Base-by-base conservation (phyloP, 768 basidiomycete species). In the Amanita jacksonii region DNA sequence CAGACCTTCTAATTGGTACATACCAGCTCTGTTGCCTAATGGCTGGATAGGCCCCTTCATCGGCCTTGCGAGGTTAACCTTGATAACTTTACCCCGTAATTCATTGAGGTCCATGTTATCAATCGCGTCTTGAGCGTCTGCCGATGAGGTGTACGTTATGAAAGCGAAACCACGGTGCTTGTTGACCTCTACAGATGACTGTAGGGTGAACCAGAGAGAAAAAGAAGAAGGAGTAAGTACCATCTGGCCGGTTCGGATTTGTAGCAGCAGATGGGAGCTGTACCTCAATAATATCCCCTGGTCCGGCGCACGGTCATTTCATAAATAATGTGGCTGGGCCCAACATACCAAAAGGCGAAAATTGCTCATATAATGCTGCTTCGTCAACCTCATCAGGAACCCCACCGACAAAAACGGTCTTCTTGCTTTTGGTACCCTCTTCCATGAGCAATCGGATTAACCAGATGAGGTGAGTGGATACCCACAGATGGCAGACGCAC, bases 41-140 rank as follows among this genome's bases (percentile, higher is more conserved):
- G 68, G 69, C 52, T 83, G 78, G 35, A 78, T 60, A 25, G 78
- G 70, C 1, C 73, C 74, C 57, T 85, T 91, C 69, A 80, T 77
- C 4, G 89, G 88, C 35, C 85, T 74, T 7, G 93, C 92, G 31
- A 92, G 62, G 58, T 87, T 94, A 38, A 82, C 90, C 65, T 82
- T 86, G 49, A 87, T 63, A 41, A 85, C 81, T 47, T 75, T 76
- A 39, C 81, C 89, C 39, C 68, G 73, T 47, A 87, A 69, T 58
- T 93, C 92, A 56, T 94, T 96, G 63, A 93, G 67, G 62, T 98
- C 92, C 88, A 92, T 97, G 66, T 98, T 98, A 70, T 98, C 94
- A 49, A 97, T 94, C 22, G 94, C 94, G 59, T 97, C 93, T 57
- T 88, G 85, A 4, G 94, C 92, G 62, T 94, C 90, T 18, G 75